phyloP scores from a whole-genome alignment of 352 stramenopile species.

The Globisporangium cederbergense region DNA sequence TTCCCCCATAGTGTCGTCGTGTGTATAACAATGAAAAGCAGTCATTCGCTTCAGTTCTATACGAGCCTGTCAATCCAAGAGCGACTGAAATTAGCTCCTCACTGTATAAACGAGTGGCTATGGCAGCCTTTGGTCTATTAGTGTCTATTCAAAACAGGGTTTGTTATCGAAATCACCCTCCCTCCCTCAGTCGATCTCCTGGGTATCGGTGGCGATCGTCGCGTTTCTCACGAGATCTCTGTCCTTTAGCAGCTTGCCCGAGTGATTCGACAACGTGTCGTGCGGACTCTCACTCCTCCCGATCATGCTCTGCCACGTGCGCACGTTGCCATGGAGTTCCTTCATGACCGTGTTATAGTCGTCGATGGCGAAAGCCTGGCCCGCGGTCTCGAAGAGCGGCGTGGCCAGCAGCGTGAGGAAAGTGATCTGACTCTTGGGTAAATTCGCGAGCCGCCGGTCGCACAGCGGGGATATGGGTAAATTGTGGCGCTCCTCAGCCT shows the following conservation, averaged over 20 bases:
- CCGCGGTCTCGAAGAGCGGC: conserved; percentile 59
- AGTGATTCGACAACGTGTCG: conserved; percentile 33
- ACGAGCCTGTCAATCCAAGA: neutral
- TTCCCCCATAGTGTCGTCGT: too few species aligned
- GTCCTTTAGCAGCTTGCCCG: conserved; percentile 17
- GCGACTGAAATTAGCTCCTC: neutral
- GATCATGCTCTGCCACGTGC: conserved; percentile 47
- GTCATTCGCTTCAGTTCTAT: neutral
- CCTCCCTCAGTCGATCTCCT: conserved; percentile 2
- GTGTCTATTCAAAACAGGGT: conserved; percentile 6
- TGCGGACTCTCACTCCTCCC: conserved; percentile 22
- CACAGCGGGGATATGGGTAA: conserved; percentile 58
- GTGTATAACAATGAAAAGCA: neutral
- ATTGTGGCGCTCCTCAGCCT: conserved; percentile 51
- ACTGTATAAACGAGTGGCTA: neutral
- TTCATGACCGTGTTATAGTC: conserved; percentile 52
- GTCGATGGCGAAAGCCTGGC: conserved; percentile 58
- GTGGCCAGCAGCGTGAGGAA: conserved; percentile 63
- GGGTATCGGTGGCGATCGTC: neutral
- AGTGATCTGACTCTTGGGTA: conserved; percentile 58
- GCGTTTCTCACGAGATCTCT: conserved; percentile 4
- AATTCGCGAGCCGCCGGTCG: conserved; percentile 52
- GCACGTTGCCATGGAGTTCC: conserved; percentile 49
- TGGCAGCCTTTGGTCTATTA: neutral
- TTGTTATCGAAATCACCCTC: neutral